These are phyloP conservation scores for Coniochaeta sp. DNA, from an alignment of 2,329 filamentous ascomycete species.

Conservation along the genomic window DNA sequence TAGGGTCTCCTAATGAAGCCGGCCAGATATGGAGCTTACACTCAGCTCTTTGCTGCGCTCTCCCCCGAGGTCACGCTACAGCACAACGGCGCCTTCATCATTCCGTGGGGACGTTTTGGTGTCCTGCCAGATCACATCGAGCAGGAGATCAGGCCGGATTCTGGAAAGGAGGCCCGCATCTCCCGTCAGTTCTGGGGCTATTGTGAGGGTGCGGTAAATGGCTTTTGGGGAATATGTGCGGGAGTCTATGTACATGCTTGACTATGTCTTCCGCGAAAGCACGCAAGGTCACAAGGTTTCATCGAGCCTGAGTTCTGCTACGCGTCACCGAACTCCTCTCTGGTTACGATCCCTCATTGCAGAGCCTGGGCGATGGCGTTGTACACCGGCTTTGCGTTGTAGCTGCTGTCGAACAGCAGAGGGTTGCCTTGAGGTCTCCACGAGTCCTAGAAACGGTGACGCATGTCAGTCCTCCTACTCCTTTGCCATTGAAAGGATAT, in stretches of 20 bases:
- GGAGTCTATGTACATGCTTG: too few species aligned
- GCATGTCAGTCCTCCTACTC: not conserved
- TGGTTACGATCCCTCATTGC: slow-evolving; percentile 16
- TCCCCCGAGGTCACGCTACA: not conserved
- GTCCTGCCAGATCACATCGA: not conserved
- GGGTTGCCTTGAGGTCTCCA: slow-evolving; percentile 44
- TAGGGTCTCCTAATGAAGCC: not conserved
- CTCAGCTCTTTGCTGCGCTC: not conserved
- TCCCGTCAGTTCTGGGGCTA: not conserved
- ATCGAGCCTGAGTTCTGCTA: too few species aligned
- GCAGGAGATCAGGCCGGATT: not conserved
- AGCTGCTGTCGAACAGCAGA: slow-evolving; percentile 46
- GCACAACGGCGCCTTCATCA: not conserved
- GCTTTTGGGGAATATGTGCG: too few species aligned
- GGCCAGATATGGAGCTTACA: not conserved
- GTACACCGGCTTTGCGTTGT: slow-evolving; percentile 44
- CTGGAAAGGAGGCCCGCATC: not conserved
- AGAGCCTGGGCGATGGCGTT: slow-evolving; percentile 34
- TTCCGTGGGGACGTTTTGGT: not conserved
- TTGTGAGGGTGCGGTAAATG: not conserved
- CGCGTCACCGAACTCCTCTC: not conserved
- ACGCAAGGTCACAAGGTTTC: too few species aligned
- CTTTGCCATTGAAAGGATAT: not conserved
- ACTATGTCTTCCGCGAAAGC: too few species aligned
- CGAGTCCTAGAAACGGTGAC: slow-evolving; percentile 31